Evolutionary conservation across 108 stramenopile species (phyloP).

Genomic region (Skeletonema menzelii): DNA sequence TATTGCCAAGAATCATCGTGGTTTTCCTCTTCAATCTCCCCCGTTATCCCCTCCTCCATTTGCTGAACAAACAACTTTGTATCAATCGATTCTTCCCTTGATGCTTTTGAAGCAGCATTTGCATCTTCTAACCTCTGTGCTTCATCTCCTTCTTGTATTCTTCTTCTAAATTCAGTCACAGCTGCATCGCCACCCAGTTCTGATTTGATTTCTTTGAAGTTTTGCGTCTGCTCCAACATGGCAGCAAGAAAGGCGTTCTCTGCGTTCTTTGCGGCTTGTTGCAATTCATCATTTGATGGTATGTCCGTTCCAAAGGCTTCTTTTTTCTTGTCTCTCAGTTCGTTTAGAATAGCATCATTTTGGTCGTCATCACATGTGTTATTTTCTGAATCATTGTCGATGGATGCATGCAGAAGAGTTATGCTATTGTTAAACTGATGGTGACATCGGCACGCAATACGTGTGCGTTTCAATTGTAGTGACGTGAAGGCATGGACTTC

Average conservation of each 20-base stretch:
- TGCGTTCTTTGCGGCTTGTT: slow-evolving; percentile 26
- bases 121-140: neutral
- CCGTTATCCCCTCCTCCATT: neutral
- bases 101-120: neutral
- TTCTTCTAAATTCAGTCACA: slow-evolving; percentile 18
- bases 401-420: neutral
- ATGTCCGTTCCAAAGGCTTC: slow-evolving; percentile 21
- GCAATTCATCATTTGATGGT: slow-evolving; percentile 18
- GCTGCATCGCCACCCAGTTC: slow-evolving; percentile 24
- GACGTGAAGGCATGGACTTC: neutral
- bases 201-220: slow-evolving; percentile 26
- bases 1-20: neutral
- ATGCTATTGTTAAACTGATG: neutral
- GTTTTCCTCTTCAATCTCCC: neutral
- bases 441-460: neutral
- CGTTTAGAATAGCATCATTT: neutral
- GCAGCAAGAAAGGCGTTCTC: slow-evolving; percentile 41
- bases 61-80: neutral
- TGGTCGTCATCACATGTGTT: neutral
- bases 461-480: neutral
- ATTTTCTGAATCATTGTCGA: neutral
- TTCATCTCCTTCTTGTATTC: slow-evolving; percentile 32
- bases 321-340: slow-evolving; percentile 26
- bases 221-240: slow-evolving; percentile 34
- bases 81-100: neutral